Percentiles rank a stretch among this genome's conserved stretches.
Conservation (phyloP, 1,139 yeast genomes). For the Trichomonascaceae sp. region DNA sequence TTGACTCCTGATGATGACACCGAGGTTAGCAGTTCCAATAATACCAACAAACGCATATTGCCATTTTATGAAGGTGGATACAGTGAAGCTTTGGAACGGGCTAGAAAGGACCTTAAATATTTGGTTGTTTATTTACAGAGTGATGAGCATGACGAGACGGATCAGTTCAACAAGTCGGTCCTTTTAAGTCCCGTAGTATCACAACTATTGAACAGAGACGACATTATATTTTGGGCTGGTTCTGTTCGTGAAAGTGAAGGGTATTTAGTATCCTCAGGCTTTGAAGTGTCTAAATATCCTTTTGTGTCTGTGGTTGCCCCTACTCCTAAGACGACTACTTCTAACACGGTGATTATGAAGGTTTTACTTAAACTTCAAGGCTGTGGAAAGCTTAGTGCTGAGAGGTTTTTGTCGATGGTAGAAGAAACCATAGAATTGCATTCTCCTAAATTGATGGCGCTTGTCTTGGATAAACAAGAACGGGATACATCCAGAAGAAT, state of each 20-base stretch:
- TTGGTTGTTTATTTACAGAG: constrained; percentile 70
- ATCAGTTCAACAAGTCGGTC: constrained; percentile 49
- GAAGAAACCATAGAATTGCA: constrained; percentile 43
- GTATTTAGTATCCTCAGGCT: constrained; percentile 71
- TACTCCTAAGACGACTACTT: constrained; percentile 34
- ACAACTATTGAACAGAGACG: constrained; percentile 44
- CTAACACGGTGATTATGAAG: constrained; percentile 41
- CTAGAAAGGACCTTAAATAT: constrained; percentile 63
- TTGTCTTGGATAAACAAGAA: constrained; percentile 59
- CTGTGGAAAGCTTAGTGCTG: constrained; percentile 24
- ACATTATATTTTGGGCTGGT: constrained; percentile 80
- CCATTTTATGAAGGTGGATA: constrained; percentile 66
- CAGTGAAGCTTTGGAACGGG: constrained; percentile 63
- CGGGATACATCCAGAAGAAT: constrained; percentile 54
- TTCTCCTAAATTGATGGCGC: constrained; percentile 52
- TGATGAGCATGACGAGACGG: constrained; percentile 60
- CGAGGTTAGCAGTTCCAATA: constrained; percentile 1
- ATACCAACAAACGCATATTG: constrained; percentile 5
- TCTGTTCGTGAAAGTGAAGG: constrained; percentile 76
- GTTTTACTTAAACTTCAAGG: constrained; percentile 68
- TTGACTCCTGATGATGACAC: constrained; percentile 1
- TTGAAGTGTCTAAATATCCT: constrained; percentile 72
- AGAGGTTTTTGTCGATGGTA: constrained; percentile 32
- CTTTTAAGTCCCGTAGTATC: constrained; percentile 51
- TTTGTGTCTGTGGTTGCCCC: constrained; percentile 65